Evolutionary conservation across 2,329 filamentous ascomycete genomes (phyloP), one percentile per base, ranked within the genome.

Genomic region (Hypoxylon sp.): DNA sequence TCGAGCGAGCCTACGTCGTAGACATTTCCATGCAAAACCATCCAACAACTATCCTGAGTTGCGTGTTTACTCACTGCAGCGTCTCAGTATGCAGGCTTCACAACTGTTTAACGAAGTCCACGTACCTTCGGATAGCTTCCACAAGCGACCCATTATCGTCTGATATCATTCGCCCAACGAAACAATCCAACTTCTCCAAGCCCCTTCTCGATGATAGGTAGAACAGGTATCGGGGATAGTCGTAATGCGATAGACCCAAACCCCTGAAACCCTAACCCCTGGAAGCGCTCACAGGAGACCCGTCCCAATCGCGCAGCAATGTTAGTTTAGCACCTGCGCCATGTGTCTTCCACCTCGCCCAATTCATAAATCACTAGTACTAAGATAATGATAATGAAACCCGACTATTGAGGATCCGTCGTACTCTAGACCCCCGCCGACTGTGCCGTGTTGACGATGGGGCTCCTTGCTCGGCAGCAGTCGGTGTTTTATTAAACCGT

Each of bases 1-100:
- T 30, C 32, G 24, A 34, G 46, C 24, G 39, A 39, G 57, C 69
- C 54, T 26, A 71, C 69, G 55, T 71, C 68, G 37, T 71, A 71
- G 32, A 70, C 68, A 19, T 65, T 68, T n/a, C 68, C 68, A 55
- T 71, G 68, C 17, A 71, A 28, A 30, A 68, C 32, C 58, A 70
- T 68, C 69, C 69, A 71, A 34, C 69, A 71, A 34, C 61, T 68
- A 26, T 64, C 65, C 48, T 68, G 24, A 13, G 57, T 59, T n/a
- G 53, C 57, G 50, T 71, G 69, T 19, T 65, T 30, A 20, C 50
- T 49, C 39, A 71, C 69, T 71, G 15, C 1, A 43, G 4, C 19
- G 7, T 26, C 11, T 68, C 24, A 68, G 50, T 10, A 44, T n/a
- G n/a, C n/a, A n/a, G 4, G 24, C 11, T n/a, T n/a, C 37, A 6